Base-by-base conservation (phyloP, 345 rosid species). In the Salix viminalis region DNA sequence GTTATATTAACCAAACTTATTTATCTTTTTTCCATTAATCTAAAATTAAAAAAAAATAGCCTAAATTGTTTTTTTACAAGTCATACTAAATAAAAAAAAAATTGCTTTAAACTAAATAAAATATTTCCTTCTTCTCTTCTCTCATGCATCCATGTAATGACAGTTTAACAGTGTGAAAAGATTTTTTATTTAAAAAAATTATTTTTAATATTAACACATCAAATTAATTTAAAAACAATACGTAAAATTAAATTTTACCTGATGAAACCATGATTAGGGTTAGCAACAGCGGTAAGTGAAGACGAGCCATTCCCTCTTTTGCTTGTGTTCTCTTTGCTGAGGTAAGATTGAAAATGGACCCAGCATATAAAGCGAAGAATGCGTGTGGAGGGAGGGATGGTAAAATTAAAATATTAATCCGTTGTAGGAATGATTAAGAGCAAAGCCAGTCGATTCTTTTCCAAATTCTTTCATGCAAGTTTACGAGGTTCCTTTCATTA, bases 381-480 rank as follows among this genome's bases (percentile, higher is more conserved):
- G 84, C 87, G 89, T 88, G 93, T 23, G 37, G 72, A 75, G 18
- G 84, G 78, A 81, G 78, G 21, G 81, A 42, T 1, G 37, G 65
- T 37, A 10, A 46, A 56, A 78, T 48, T 36, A 71, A 34, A 54
- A 28, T 30, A 5, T 34, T 42, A 60, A 19, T 7, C 26, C 15
- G 5, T 5, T 23, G 4, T 12, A 44, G 24, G 66, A 66, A 76
- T 13, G 64, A 74, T 77, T 84, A 67, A 56, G 50, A 30, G 23
- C 76, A 58, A 75, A 74, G 83, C n/a, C 74, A 26, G 42, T 12
- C 64, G 88, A 88, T 88, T 85, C 93, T 46, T 88, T 88, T 74
- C 93, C 87, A 76, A 60, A 66, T 70, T 85, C 83, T 72, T 71
- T 77, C 76, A 14, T 24, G 76, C 85, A 83, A 83, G 87, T 77